Conservation (phyloP, 306 rosid species). For the Luffa acutangula region DNA sequence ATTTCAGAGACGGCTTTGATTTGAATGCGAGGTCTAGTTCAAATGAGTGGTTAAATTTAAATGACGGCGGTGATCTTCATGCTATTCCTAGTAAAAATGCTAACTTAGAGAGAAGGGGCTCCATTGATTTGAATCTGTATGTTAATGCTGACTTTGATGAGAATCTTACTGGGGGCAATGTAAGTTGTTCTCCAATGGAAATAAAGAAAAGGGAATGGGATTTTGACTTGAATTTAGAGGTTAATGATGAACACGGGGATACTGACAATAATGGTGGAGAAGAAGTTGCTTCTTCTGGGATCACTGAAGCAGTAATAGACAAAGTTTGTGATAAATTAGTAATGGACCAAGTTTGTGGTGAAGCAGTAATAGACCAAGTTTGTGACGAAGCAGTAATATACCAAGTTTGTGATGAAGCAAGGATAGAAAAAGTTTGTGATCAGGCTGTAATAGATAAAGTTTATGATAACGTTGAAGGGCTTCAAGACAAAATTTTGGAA, state of each 20-base stretch:
- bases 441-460: constrained; percentile 19
- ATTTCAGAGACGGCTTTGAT: constrained; percentile 45
- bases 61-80: constrained; percentile 24
- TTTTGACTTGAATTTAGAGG: constrained; percentile 80
- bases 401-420: constrained; percentile 16
- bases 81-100: constrained; percentile 13
- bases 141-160: constrained; percentile 43
- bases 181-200: constrained; percentile 20
- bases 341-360: constrained; percentile 13
- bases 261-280: constrained; percentile 23
- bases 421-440: constrained; percentile 9
- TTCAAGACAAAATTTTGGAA: constrained; percentile 18
- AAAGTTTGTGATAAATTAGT: constrained; percentile 18
- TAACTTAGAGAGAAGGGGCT: constrained; percentile 28
- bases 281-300: constrained; percentile 18
- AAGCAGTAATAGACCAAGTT: constrained; percentile 16
- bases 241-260: constrained; percentile 49
- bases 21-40: constrained; percentile 59
- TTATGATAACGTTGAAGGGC: not conserved
- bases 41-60: constrained; percentile 36
- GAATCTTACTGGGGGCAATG: constrained; percentile 8
- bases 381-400: constrained; percentile 15
- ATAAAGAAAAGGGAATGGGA: constrained; percentile 33
- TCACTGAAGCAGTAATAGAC: constrained; percentile 17
- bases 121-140: constrained; percentile 77